Percentiles rank a stretch among this genome's conserved stretches.
Evolutionary conservation across 1,284 basidiomycete species (phyloP).

Genomic region (Cutaneotrichosporon sp.): DNA sequence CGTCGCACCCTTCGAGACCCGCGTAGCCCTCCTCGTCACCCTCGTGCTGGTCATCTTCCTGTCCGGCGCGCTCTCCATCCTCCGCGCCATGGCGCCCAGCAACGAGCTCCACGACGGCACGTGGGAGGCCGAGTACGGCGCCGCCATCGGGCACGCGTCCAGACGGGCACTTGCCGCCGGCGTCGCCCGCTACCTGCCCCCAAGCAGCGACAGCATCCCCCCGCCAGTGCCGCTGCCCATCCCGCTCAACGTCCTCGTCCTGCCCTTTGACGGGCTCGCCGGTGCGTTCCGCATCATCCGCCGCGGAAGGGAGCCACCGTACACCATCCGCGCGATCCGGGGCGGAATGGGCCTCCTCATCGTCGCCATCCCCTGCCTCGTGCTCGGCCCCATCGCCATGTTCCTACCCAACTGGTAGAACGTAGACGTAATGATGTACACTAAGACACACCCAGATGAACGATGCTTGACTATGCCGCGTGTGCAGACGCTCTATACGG

Average conservation of each 20-base stretch:
- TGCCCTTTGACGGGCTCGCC: conserved; percentile 25
- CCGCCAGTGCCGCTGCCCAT: conserved; percentile 19
- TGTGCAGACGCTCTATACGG: too few species aligned
- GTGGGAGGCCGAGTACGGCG: conserved; percentile 29
- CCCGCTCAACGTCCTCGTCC: conserved; percentile 29
- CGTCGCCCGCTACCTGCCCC: conserved; percentile 25
- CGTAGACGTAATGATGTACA: not conserved
- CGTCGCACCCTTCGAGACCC: conserved; percentile 27
- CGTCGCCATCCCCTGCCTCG: conserved; percentile 17
- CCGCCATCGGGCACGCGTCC: conserved; percentile 16
- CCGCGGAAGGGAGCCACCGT: conserved; percentile 15
- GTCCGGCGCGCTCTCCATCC: conserved; percentile 21
- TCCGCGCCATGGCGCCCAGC: conserved; percentile 24
- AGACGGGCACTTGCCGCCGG: conserved; percentile 24
- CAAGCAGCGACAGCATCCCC: conserved; percentile 17
- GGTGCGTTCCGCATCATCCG: conserved; percentile 12
- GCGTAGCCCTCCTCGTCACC: conserved; percentile 23
- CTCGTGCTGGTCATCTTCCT: conserved; percentile 24
- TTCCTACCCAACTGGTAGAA: conserved; percentile 7
- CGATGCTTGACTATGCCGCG: too few species aligned
- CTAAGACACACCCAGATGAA: too few species aligned
- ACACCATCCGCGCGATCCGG: conserved; percentile 17
- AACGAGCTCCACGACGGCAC: conserved; percentile 27
- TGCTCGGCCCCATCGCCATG: conserved; percentile 19
- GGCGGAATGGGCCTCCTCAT: conserved; percentile 24